Evolutionary conservation across 176 grass and related monocot genomes (phyloP).

Genomic region (Aegilops speltoides): DNA sequence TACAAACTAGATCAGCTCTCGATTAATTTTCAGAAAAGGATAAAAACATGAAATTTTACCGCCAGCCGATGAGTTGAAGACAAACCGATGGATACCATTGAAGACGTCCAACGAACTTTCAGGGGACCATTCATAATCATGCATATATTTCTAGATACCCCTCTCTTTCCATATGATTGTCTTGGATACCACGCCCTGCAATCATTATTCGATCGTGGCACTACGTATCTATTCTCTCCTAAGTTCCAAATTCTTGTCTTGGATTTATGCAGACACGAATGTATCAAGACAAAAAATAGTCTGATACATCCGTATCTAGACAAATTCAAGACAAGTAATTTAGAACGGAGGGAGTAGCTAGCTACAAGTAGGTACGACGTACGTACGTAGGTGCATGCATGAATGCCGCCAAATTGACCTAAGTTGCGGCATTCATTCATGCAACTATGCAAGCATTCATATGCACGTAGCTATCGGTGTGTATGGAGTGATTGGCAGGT

Average conservation of each 20-base stretch:
- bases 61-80: background rate
- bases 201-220: background rate
- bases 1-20: no score
- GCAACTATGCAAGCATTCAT: background rate
- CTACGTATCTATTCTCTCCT: no score
- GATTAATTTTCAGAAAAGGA: no score
- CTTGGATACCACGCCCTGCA: background rate
- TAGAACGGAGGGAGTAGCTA: no score
- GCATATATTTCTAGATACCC: background rate
- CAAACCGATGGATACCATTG: background rate
- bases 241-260: no score
- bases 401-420: conserved; percentile 4
- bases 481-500: background rate
- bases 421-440: background rate
- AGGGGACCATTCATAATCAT: background rate
- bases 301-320: no score
- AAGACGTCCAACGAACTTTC: background rate
- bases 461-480: background rate
- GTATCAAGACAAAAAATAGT: no score
- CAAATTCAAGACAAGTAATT: no score
- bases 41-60: no score
- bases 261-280: no score
- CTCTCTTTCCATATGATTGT: background rate
- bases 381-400: background rate
- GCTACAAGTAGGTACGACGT: background rate